Conservation (phyloP, 345 rosid species). For the Rhizophora apiculata region DNA sequence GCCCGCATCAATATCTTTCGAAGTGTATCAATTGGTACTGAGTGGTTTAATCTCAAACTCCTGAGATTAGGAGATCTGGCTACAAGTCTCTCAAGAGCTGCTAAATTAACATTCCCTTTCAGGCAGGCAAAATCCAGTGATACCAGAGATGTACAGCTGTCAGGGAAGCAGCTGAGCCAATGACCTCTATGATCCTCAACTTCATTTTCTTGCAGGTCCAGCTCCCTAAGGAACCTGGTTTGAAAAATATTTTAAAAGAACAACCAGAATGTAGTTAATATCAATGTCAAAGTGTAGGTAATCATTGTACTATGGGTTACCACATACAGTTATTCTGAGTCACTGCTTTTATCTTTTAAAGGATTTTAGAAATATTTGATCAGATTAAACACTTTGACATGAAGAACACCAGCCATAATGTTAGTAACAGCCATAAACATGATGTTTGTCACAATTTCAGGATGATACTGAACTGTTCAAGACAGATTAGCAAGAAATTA, state of each 20-base stretch:
- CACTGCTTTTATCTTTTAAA: not conserved
- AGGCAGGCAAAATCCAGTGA: conserved; percentile 93
- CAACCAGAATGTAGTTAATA: not conserved
- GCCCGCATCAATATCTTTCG: conserved; percentile 60
- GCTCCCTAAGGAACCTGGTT: conserved; percentile 73
- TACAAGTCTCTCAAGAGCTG: conserved; percentile 82
- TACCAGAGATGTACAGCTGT: conserved; percentile 64
- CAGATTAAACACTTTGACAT: not conserved
- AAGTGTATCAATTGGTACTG: conserved; percentile 70
- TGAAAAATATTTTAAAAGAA: too few species aligned
- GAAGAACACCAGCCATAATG: not conserved
- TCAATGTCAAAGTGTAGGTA: not conserved
- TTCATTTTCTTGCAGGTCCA: conserved; percentile 96
- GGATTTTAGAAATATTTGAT: not conserved
- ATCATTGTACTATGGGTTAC: too few species aligned
- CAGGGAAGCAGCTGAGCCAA: conserved; percentile 92
- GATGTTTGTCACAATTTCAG: not conserved
- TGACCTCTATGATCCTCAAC: conserved; percentile 90
- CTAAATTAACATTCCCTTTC: conserved; percentile 69
- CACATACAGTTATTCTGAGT: not conserved
- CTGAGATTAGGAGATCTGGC: conserved; percentile 83
- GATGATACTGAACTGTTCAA: not conserved
- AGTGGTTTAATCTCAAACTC: conserved; percentile 77
- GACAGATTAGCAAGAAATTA: not conserved
- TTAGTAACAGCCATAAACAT: not conserved